phyloP scores from a whole-genome alignment of 331 rosid genomes.

The Acacia pycnantha region DNA sequence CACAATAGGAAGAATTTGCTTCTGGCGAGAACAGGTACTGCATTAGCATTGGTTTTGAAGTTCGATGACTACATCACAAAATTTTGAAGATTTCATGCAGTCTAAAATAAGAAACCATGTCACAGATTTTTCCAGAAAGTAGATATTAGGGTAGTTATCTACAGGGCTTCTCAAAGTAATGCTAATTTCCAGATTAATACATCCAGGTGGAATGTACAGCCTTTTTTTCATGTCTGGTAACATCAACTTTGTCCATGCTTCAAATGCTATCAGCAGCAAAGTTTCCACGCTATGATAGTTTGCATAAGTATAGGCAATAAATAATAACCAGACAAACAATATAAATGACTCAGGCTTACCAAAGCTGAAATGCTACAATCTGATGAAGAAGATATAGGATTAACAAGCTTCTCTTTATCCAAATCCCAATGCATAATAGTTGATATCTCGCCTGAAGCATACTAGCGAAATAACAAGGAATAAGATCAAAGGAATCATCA shows the following conservation, averaged over 20 bases:
- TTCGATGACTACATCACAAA: not conserved
- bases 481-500: constrained; percentile 2
- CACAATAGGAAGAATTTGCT: not conserved
- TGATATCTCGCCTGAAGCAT: constrained; percentile 86
- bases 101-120: not conserved
- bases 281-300: constrained; percentile 20
- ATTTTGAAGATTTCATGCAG: not conserved
- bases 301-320: not conserved
- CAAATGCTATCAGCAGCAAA: not conserved
- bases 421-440: constrained; percentile 89
- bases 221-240: not conserved
- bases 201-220: not conserved
- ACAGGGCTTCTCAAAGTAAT: not conserved
- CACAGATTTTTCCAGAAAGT: not conserved
- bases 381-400: constrained; percentile 72
- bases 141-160: not conserved
- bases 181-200: not conserved
- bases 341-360: constrained; percentile 52
- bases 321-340: not conserved
- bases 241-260: not conserved
- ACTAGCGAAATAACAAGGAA: constrained; percentile 52
- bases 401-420: constrained; percentile 83
- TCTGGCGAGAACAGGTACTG: not conserved
- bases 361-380: constrained; percentile 90
- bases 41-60: not conserved